Percentiles rank a stretch among this genome's conserved stretches.
These are phyloP conservation scores for Amorphotheca resinae DNA, from an alignment of 495 filamentous ascomycete species.

Conservation along the genomic window DNA sequence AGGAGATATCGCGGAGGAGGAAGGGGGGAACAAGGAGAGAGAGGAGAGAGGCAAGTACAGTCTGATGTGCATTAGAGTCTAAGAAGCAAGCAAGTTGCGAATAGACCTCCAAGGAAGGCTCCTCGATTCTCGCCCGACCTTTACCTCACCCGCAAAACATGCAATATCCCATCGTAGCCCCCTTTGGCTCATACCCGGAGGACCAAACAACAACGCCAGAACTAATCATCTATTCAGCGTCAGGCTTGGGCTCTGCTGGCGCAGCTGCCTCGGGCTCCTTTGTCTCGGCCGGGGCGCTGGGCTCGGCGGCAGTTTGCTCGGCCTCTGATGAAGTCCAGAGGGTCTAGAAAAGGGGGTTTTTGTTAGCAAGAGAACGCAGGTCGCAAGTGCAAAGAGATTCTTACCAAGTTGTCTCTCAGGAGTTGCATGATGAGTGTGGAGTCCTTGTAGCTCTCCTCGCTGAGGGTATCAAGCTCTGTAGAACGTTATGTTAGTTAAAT, in stretches of 20 bases:
- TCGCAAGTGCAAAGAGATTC: constrained; percentile 20
- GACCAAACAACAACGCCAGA: constrained; percentile 21
- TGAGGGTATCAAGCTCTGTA: constrained; percentile 91
- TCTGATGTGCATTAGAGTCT: constrained; percentile 21
- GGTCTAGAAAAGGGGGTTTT: constrained; percentile 44
- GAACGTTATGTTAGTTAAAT: constrained; percentile 5
- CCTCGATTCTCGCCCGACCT: constrained; percentile 11
- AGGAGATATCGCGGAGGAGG: too few species aligned
- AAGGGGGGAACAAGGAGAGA: too few species aligned
- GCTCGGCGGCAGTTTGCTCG: constrained; percentile 57
- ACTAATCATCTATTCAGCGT: constrained; percentile 17
- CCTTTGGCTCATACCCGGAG: constrained; percentile 13
- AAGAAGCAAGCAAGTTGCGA: constrained; percentile 21
- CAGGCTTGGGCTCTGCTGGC: constrained; percentile 16
- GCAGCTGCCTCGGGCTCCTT: constrained; percentile 24
- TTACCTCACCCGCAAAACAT: constrained; percentile 20
- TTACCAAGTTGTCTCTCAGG: constrained; percentile 93
- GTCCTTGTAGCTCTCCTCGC: constrained; percentile 99
- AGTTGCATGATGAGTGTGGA: constrained; percentile 99
- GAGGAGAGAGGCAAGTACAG: constrained; percentile 13
- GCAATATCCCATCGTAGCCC: constrained; percentile 17
- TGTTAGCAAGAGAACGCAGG: constrained; percentile 23
- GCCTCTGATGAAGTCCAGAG: constrained; percentile 99
- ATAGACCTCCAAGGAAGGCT: constrained; percentile 16
- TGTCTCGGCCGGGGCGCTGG: constrained; percentile 31